phyloP scores from a whole-genome alignment of 371 early-diverging fungal genomes.

The Chytridium lagenaria region DNA sequence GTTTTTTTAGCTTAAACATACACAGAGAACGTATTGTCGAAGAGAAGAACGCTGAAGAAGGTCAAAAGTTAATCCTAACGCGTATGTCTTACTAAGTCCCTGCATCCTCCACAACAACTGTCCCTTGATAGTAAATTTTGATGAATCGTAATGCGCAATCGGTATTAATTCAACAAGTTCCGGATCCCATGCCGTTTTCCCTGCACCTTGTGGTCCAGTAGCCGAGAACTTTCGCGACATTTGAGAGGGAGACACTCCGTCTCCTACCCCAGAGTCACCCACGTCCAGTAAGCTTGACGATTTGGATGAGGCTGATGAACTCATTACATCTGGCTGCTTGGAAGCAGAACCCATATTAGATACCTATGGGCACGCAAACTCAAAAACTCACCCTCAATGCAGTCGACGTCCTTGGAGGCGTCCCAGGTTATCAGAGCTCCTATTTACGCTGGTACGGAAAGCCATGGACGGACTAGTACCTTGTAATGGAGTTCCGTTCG shows the following conservation, averaged over 20 bases:
- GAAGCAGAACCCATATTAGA: too few relatives aligned
- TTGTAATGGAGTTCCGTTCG: neutral
- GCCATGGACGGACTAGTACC: neutral
- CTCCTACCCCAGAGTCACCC: neutral
- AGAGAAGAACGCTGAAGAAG: conserved; percentile 44
- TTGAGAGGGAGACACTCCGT: neutral
- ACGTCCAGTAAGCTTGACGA: conserved; percentile 8
- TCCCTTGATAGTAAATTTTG: conserved; percentile 77
- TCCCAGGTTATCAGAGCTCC: neutral
- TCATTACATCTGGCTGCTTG: neutral
- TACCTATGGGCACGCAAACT: too few relatives aligned
- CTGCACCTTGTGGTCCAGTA: neutral
- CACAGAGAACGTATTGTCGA: conserved; percentile 90
- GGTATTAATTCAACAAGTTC: conserved; percentile 71
- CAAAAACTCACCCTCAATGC: neutral
- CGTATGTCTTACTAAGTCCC: conserved; percentile 65
- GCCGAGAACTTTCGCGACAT: neutral
- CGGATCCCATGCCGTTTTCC: conserved; percentile 32
- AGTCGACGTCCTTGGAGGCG: neutral
- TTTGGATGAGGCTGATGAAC: conserved; percentile 3
- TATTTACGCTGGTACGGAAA: neutral
- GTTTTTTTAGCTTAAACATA: neutral
- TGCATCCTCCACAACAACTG: conserved; percentile 64
- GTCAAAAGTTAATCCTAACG: conserved; percentile 1
- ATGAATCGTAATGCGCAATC: conserved; percentile 75